These are phyloP conservation scores for Luffa aegyptiaca DNA, from an alignment of 306 rosid species.

Conservation along the genomic window DNA sequence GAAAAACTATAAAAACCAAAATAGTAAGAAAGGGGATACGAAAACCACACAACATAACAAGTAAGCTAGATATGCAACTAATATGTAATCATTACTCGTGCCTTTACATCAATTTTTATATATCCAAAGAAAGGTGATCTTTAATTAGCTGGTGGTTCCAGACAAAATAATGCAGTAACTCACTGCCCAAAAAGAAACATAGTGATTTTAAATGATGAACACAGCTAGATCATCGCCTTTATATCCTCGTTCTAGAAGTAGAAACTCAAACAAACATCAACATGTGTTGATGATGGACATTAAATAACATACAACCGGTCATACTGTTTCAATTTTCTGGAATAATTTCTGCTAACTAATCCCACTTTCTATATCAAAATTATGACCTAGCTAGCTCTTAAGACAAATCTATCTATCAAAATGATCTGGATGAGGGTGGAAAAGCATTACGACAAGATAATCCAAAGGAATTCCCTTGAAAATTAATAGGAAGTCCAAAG, in stretches of 20 bases:
- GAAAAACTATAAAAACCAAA: background rate
- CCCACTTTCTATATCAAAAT: background rate
- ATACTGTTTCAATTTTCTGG: background rate
- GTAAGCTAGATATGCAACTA: conserved; percentile 5
- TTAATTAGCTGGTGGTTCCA: conserved; percentile 8
- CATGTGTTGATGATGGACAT: background rate
- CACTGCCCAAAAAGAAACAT: conserved; percentile 4
- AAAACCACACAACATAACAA: background rate
- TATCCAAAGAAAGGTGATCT: conserved; percentile 9
- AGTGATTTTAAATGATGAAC: conserved; percentile 1
- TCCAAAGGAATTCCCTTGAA: background rate
- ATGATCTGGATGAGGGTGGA: background rate
- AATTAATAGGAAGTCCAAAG: background rate
- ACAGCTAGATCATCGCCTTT: conserved; percentile 9
- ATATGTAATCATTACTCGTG: conserved; percentile 1
- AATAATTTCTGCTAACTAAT: background rate
- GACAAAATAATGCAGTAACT: conserved; percentile 11
- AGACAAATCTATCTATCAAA: background rate
- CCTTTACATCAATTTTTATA: background rate
- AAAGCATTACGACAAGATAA: background rate
- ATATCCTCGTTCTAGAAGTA: background rate
- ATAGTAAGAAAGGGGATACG: background rate
- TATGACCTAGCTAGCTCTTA: background rate
- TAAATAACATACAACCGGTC: background rate
- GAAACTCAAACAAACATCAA: background rate